Base-by-base conservation (phyloP, 805 yeast genomes). In the Starmera amethionina region DNA sequence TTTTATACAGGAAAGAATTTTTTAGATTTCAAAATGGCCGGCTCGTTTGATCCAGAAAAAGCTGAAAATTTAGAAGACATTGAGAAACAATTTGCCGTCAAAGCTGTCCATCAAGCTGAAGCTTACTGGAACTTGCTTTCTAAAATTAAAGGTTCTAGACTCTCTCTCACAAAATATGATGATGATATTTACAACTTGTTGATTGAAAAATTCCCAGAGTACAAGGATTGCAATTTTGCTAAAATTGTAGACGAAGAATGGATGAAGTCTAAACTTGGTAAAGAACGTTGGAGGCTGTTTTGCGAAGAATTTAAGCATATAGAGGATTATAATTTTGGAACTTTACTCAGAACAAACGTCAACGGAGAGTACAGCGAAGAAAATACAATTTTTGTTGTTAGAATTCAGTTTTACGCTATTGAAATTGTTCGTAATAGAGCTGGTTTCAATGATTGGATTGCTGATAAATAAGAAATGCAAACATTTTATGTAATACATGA, bases 61-160 rank as follows among this genome's bases (percentile, higher is more conserved):
- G 97, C 98, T 36, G 96, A 93, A 46, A 93, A 93, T 68, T 70
- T 86, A 53, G 97, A 90, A 64, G 95, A 87, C 54, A 87, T 93
- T 55, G 98, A 93, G 64, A 87, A 79, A 72, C 97, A 93, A 67
- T 93, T 93, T 57, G 97, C 98, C 34, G 98, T 93, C 44, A 86
- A 83, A 64, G 98, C 97, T 5, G 98, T 93, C 14, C 79, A 76
- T 62, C 97, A 93, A 61, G 93, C 95, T 43, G 95, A 87, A 57
- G 81, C 96, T 2, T 93, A 90, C 73, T 93, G 96, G 96, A 70
- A 72, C 37, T 62, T 93, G 43, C 64, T 93, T 41, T 73, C 73
- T 42, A 76, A 77, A 50, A 66, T 88, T 42, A 79, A 82, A 45
- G 97, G 95, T n/a, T 74, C 93, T 34, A 75, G 73, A 50, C 70